A percentile compares a stretch with the other conserved stretches of the same genome.
These are phyloP conservation scores for Maudiozyma pseudohumilis DNA, from an alignment of 805 yeast species.

Conservation along the genomic window DNA sequence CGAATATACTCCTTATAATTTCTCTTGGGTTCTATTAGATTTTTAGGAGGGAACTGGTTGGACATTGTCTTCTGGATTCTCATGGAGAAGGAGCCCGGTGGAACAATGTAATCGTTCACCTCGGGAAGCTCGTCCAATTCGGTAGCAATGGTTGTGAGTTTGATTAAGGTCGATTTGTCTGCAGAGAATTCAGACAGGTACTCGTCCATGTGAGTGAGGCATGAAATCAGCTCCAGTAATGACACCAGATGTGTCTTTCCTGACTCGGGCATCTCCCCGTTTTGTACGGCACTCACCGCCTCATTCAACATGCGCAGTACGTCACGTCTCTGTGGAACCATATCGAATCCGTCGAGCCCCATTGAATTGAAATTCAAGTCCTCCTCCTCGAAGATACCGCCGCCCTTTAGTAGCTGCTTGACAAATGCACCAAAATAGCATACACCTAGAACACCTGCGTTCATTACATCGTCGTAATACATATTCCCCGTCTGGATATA, in stretches of 20 bases:
- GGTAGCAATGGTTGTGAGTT: constrained; percentile 8
- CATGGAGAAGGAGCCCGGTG: constrained; percentile 34
- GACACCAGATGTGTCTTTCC: constrained; percentile 4
- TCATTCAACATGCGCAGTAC: constrained; percentile 24
- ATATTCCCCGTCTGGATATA: constrained; percentile 16
- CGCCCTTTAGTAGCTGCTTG: constrained; percentile 39
- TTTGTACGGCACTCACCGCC: constrained; percentile 22
- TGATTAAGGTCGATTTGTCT: constrained; percentile 9
- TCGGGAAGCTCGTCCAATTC: background rate
- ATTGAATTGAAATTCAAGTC: constrained; percentile 58
- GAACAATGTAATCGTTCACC: constrained; percentile 3
- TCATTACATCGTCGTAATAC: constrained; percentile 42
- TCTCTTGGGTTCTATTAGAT: constrained; percentile 25
- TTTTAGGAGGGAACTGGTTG: constrained; percentile 39
- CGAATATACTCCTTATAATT: constrained; percentile 21
- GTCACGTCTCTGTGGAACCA: constrained; percentile 13
- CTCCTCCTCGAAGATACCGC: constrained; percentile 66
- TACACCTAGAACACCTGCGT: constrained; percentile 42
- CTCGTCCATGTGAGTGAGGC: constrained; percentile 25
- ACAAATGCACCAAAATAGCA: constrained; percentile 43
- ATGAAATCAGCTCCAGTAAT: constrained; percentile 23
- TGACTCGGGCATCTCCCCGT: background rate
- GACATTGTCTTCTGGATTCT: constrained; percentile 40
- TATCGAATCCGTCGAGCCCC: constrained; percentile 38
- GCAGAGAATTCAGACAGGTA: constrained; percentile 9